These are phyloP conservation scores for Agaricus subrufescens DNA, from an alignment of 768 basidiomycete species.

Conservation along the genomic window DNA sequence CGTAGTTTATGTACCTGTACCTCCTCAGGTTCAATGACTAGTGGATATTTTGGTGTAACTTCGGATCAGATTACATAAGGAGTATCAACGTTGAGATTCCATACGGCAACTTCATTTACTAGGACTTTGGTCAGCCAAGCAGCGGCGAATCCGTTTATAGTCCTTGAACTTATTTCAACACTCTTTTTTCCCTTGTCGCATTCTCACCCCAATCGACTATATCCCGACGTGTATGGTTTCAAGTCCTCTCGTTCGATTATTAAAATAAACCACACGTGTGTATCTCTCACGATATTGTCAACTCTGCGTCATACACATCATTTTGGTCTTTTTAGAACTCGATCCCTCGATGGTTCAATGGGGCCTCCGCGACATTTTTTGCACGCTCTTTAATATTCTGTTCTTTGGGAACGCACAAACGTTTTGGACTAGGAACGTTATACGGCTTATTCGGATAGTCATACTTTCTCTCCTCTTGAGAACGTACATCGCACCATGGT, in stretches of 20 bases:
- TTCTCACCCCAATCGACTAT: too few relatives aligned
- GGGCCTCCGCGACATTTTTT: background rate
- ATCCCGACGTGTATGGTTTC: too few relatives aligned
- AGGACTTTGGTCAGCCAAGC: background rate
- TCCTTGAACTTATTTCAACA: background rate
- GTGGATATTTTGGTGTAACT: too few relatives aligned
- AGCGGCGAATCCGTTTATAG: background rate
- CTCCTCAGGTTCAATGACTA: too few relatives aligned
- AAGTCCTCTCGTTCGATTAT: too few relatives aligned
- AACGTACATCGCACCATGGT: constrained; percentile 62
- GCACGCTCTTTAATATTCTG: constrained; percentile 17
- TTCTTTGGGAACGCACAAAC: constrained; percentile 25
- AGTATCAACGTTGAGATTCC: background rate
- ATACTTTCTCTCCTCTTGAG: constrained; percentile 57
- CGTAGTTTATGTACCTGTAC: too few relatives aligned
- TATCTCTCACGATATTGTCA: background rate
- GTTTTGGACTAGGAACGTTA: constrained; percentile 36
- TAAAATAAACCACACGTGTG: too few relatives aligned
- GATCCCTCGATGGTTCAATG: constrained; percentile 6
- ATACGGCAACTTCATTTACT: too few relatives aligned
- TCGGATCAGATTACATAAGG: too few relatives aligned
- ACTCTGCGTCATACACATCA: background rate
- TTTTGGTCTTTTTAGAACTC: background rate
- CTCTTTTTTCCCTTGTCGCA: background rate
- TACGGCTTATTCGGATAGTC: constrained; percentile 48